These are phyloP conservation scores for Linnemannia hyalina DNA, from an alignment of 192 early-diverging fungal species.

Conservation along the genomic window DNA sequence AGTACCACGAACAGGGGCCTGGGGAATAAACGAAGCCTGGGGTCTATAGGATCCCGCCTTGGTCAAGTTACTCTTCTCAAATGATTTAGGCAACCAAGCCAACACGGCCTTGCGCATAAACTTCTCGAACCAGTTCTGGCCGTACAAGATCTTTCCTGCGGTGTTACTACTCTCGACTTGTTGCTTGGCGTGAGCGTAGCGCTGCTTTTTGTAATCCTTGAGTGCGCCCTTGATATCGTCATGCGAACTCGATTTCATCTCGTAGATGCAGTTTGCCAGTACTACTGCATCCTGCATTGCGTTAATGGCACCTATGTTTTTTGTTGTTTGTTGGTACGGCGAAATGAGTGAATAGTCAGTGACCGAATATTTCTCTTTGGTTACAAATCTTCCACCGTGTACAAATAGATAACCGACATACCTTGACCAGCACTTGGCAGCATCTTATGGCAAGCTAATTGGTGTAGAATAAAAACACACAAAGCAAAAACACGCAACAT, in stretches of 20 bases:
- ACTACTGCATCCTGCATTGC: conserved; percentile 45
- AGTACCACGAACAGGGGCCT: not conserved
- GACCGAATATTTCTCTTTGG: not conserved
- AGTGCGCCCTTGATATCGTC: conserved; percentile 8
- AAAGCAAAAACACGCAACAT: not conserved
- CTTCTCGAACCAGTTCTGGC: conserved; percentile 29
- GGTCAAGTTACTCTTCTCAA: conserved; percentile 19
- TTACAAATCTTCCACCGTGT: too few species aligned
- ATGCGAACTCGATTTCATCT: conserved; percentile 7
- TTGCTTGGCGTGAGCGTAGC: conserved; percentile 25
- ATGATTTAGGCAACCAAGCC: conserved; percentile 24
- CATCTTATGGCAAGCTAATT: conserved; percentile 38
- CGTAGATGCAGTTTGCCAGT: conserved; percentile 36
- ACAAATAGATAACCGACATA: not conserved
- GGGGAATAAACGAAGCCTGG: conserved; percentile 26
- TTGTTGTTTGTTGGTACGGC: not conserved
- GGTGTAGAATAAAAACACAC: not conserved
- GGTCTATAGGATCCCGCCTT: conserved; percentile 27
- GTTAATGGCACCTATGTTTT: conserved; percentile 26
- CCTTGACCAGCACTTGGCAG: conserved; percentile 41
- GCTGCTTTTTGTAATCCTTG: conserved; percentile 31
- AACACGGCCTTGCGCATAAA: conserved; percentile 25
- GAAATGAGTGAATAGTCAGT: not conserved
- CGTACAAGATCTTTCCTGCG: conserved; percentile 26
- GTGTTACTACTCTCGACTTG: conserved; percentile 14